These are phyloP conservation scores for Lepidium aucheri DNA, from an alignment of 345 rosid species.

Conservation along the genomic window DNA sequence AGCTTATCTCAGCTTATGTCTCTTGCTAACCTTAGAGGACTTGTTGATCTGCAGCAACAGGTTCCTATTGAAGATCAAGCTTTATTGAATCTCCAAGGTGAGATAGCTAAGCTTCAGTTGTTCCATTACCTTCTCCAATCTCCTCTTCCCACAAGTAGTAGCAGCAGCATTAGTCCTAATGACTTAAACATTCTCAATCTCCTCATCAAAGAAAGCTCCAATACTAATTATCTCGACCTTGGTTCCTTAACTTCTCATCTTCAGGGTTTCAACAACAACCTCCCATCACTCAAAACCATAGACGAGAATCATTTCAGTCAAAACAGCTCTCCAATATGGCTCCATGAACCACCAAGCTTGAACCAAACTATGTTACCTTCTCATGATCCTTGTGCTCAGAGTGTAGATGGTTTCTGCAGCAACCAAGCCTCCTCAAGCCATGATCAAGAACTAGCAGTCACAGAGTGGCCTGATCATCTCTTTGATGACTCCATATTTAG, in stretches of 20 bases:
- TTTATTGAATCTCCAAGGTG: slow-evolving; percentile 17
- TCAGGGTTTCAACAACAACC: slow-evolving; percentile 17
- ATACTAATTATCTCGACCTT: background rate
- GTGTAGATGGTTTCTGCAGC: background rate
- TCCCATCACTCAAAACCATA: slow-evolving; percentile 17
- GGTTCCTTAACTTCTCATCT: slow-evolving; percentile 4
- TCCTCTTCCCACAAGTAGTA: slow-evolving; percentile 4
- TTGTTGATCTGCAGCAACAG: slow-evolving; percentile 19
- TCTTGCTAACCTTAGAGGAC: slow-evolving; percentile 23
- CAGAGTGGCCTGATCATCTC: slow-evolving; percentile 24
- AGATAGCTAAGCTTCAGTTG: slow-evolving; percentile 22
- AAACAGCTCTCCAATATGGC: slow-evolving; percentile 16
- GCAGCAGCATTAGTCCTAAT: slow-evolving; percentile 8
- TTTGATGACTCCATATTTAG: slow-evolving; percentile 24
- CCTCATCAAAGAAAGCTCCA: slow-evolving; percentile 12
- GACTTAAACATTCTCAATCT: slow-evolving; percentile 19
- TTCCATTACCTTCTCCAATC: slow-evolving; percentile 22
- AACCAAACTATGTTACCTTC: slow-evolving; percentile 12
- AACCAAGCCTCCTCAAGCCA: slow-evolving; percentile 21
- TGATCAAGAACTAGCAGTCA: slow-evolving; percentile 16
- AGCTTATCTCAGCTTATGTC: slow-evolving; percentile 29
- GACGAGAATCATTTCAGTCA: slow-evolving; percentile 7
- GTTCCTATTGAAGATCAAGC: slow-evolving; percentile 18
- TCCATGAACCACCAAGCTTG: slow-evolving; percentile 17
- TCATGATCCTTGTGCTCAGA: slow-evolving; percentile 12